Percentiles rank a stretch among this genome's conserved stretches.
Evolutionary conservation across 2,329 filamentous ascomycete species (phyloP).

Genomic region (Rugonectria rugulosa): DNA sequence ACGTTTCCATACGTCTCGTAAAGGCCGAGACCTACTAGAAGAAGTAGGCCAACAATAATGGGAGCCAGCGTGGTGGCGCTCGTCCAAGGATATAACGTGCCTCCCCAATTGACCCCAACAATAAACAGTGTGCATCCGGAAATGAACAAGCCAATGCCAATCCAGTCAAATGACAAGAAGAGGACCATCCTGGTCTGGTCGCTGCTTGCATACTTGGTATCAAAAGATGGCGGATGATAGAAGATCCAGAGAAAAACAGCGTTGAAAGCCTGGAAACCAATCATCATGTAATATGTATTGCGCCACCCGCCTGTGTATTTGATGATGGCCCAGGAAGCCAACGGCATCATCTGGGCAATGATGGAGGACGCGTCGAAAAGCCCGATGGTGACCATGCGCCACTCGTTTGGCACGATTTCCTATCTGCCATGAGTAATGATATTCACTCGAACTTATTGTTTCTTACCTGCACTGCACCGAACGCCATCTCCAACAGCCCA

Average conservation of each 20-base stretch:
- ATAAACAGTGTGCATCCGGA: constrained; percentile 16
- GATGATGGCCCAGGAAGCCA: constrained; percentile 17
- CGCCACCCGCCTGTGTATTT: constrained; percentile 21
- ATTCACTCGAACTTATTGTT: background rate
- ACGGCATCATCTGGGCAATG: constrained; percentile 20
- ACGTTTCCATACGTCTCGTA: constrained; percentile 11
- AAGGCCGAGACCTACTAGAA: constrained; percentile 2
- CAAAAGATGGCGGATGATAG: constrained; percentile 10
- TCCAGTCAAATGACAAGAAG: constrained; percentile 15
- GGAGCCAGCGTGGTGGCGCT: constrained; percentile 6
- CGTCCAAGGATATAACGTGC: constrained; percentile 10
- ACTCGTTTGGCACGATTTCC: constrained; percentile 49
- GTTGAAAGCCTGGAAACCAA: constrained; percentile 13
- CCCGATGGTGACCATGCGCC: constrained; percentile 48
- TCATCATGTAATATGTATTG: constrained; percentile 21
- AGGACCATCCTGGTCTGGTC: constrained; percentile 4
- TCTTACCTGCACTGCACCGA: constrained; percentile 38
- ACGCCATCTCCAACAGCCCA: constrained; percentile 50
- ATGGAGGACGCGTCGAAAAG: constrained; percentile 19
- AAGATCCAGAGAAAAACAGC: constrained; percentile 8
- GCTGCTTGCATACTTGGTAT: constrained; percentile 4
- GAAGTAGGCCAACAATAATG: constrained; percentile 4
- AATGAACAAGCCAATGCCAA: constrained; percentile 11
- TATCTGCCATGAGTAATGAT: constrained; percentile 9
- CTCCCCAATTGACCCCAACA: constrained; percentile 17